These are phyloP conservation scores for Hygrophorus russula DNA, from an alignment of 768 basidiomycete genomes.

Conservation along the genomic window DNA sequence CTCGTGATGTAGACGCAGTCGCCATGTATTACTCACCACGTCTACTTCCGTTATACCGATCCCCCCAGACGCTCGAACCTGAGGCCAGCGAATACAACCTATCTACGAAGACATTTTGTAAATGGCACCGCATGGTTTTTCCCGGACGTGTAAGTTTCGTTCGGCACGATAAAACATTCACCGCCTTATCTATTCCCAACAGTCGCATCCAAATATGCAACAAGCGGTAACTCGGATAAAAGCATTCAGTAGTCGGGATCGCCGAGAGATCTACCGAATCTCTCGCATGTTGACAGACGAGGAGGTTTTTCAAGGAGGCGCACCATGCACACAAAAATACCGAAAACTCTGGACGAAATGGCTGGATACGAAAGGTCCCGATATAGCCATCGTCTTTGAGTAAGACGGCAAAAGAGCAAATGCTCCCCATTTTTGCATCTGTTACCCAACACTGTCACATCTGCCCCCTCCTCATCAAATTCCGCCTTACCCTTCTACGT, in stretches of 20 bases:
- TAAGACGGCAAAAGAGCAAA: no score
- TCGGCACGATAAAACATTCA: background rate
- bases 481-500: conserved; percentile 64
- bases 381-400: background rate
- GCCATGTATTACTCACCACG: conserved; percentile 24
- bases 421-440: background rate
- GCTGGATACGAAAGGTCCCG: conserved; percentile 20
- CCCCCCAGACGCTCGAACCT: conserved; percentile 7
- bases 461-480: conserved; percentile 79
- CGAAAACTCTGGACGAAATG: conserved; percentile 26
- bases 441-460: conserved; percentile 24
- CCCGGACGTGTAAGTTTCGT: conserved; percentile 24
- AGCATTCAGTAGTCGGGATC: conserved; percentile 25
- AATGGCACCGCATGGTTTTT: conserved; percentile 38
- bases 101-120: conserved; percentile 25
- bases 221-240: conserved; percentile 23
- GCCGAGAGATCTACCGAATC: conserved; percentile 29
- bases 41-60: conserved; percentile 27
- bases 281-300: conserved; percentile 27
- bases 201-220: conserved; percentile 24
- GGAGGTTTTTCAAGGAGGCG: conserved; percentile 17
- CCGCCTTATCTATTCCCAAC: background rate
- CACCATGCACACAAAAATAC: conserved; percentile 18
- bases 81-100: conserved; percentile 17
- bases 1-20: conserved; percentile 10